Evolutionary conservation across 2,329 filamentous ascomycete genomes (phyloP), one percentile per base, ranked within the genome.

Genomic region (Arachnopeziza araneosa): DNA sequence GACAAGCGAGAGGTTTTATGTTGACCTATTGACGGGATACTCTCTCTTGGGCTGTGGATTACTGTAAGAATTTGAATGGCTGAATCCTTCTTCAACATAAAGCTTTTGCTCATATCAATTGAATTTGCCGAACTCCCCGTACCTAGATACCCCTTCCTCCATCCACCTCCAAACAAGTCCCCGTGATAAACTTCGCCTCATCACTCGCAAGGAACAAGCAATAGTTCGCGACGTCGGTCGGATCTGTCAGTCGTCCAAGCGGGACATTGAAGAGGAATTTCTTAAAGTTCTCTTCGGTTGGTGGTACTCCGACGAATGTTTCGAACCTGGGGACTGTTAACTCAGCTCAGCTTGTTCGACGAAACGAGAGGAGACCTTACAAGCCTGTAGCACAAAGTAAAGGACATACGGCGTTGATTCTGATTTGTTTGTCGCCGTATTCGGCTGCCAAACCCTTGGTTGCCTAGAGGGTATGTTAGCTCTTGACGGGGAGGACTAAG

Each of bases 391-490:
- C 83, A 1, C 83, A 86, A 0, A 90, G 77, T 0, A 90, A 80
- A 0, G 88, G 88, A 53, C 85, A 89, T 17, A 92, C 83, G 1
- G 83, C 81, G 64, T 91, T 91, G 68, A 92, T 86, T 0, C 88
- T 82, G 64, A 93, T 90, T 65, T 89, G 81, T 58, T 89, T 81
- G 0, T 83, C 80, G 0, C 85, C 89, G 66, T 88, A 92, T 72
- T 92, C 89, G 1, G 88, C 85, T 0, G 88, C 89, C 65, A 93
- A 79, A 12, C 82, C 82, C 74, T 85, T 86, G 2, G 83, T 86
- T 10, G 83, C 84, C 75, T 82, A 57, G 9, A 30, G 19, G 19
- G 5, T n/a, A n/a, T 14, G 12, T 24, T 52, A 52, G n/a, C 50
- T 9, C 22, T 9, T n/a, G 21, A 52, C 9, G 7, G 19, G 50